Evolutionary conservation across 2,329 filamentous ascomycete genomes (phyloP), one percentile per base, ranked within the genome.

Genomic region (Monilinia vaccinii-corymbosi): DNA sequence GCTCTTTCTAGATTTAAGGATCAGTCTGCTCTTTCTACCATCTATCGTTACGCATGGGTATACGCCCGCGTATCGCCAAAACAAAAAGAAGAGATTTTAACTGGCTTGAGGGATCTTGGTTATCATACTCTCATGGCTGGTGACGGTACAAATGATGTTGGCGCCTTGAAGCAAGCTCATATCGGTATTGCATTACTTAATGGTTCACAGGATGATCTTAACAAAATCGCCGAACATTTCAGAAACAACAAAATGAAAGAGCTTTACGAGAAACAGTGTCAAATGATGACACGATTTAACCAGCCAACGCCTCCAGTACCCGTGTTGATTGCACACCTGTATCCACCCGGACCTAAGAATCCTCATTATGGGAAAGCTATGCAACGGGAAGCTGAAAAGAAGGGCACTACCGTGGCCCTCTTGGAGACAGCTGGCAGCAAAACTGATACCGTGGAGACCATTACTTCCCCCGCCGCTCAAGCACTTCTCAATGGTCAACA

Each of bases 51-150:
- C 74, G 86, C 92, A 16, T 99, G 94, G 94, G 94, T 99, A 5
- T 99, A 99, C 72, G 94, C 94, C 66, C 91, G 94, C 70, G 94
- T 99, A 11, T 99, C 94, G 1, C 94, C 94, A 10, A 97, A 96
- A 79, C 94, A 99, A 71, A 99, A 99, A 78, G 94, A 99, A 74
- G 92, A 97, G 58, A 97, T 99, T 70, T 81, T 99, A n/a, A 83
- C 96, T 25, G 94, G 94, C 42, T 83, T 97, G 63, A 97, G 96
- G 77, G 92, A 96, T 70, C 89, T 91, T 77, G 94, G 94, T 53
- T 99, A 99, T 78, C 97, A 94, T 63, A 99, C 94, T 34, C 82
- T 99, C 64, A 99, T 99, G 94, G 95, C 92, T 69, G 94, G 94
- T 74, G 94, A 99, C 71, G 94, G 94, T 65, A 99, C 94, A 59